phyloP scores from a whole-genome alignment of 2,329 filamentous ascomycete species.

The Colletotrichum cordylinicola region DNA sequence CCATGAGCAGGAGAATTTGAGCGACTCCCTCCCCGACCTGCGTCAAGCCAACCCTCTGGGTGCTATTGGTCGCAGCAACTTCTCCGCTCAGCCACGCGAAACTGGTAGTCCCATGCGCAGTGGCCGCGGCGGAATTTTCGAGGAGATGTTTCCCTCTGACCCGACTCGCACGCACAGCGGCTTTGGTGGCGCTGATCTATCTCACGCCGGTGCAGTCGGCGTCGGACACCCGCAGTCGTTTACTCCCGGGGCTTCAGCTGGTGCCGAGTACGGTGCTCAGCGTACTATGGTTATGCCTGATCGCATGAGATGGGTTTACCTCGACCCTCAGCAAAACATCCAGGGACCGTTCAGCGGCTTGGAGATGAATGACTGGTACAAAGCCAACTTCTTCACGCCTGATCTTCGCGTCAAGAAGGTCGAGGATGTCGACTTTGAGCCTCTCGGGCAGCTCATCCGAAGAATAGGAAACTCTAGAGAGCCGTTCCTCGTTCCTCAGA shows the following conservation, averaged over 20 bases:
- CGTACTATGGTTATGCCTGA: constrained; percentile 99
- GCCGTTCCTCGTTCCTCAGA: constrained; percentile 96
- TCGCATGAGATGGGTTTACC: constrained; percentile 97
- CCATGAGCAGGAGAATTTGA: constrained; percentile 67
- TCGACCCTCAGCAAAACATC: constrained; percentile 89
- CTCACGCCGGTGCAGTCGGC: constrained; percentile 23
- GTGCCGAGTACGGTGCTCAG: constrained; percentile 51
- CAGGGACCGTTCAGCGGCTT: constrained; percentile 96
- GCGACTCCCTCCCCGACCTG: constrained; percentile 64
- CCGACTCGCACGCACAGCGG: constrained; percentile 31
- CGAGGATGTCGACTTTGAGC: constrained; percentile 93
- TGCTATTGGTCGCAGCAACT: constrained; percentile 68
- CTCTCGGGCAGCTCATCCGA: constrained; percentile 90
- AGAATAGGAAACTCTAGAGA: constrained; percentile 97
- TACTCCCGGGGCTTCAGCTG: constrained; percentile 28
- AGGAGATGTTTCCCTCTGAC: constrained; percentile 56
- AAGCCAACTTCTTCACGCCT: constrained; percentile 95
- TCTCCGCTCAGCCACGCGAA: constrained; percentile 60
- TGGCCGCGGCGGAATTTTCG: constrained; percentile 57
- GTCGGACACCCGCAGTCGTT: constrained; percentile 27
- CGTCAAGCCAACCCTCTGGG: constrained; percentile 68
- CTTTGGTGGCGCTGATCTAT: constrained; percentile 28
- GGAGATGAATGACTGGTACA: constrained; percentile 99
- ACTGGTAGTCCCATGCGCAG: constrained; percentile 64
- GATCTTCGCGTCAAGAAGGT: constrained; percentile 94